A percentile compares a stretch with the other conserved stretches of the same genome.
phyloP scores from a whole-genome alignment of 2,329 filamentous ascomycete genomes.

The Didymella pomorum region DNA sequence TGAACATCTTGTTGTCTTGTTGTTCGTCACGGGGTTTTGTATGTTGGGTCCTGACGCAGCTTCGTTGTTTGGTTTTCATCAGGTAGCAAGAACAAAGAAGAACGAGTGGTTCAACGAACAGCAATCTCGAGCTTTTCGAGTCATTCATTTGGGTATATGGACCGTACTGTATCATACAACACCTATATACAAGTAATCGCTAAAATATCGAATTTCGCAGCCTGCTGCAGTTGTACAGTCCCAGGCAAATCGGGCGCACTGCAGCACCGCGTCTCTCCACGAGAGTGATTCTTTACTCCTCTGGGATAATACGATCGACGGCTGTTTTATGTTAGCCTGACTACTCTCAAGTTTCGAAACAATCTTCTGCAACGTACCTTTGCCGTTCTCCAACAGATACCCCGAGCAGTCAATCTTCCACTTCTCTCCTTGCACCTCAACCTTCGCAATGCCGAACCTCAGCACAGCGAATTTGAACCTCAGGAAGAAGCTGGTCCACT shows the following conservation, averaged over 20 bases:
- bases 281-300: slow-evolving; percentile 25
- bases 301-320: slow-evolving; percentile 43
- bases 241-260: background rate
- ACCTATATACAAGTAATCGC: background rate
- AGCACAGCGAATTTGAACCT: slow-evolving; percentile 47
- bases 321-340: slow-evolving; percentile 31
- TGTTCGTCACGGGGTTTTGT: no score
- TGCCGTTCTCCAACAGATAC: slow-evolving; percentile 44
- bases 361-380: slow-evolving; percentile 35
- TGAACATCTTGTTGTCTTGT: background rate
- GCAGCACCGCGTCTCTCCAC: background rate
- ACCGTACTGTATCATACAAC: slow-evolving; percentile 10
- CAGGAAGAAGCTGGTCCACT: slow-evolving; percentile 48
- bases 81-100: background rate
- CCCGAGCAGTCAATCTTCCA: slow-evolving; percentile 51
- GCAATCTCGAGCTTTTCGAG: no score
- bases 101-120: background rate
- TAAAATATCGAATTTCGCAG: slow-evolving; percentile 11
- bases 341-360: no score
- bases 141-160: slow-evolving; percentile 2
- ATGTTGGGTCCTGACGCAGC: no score
- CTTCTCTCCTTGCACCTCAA: slow-evolving; percentile 43
- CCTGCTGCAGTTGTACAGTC: slow-evolving; percentile 9
- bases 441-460: slow-evolving; percentile 42
- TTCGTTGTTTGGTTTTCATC: no score